Conservation (phyloP, 768 basidiomycete species). For the Suillus americanus region DNA sequence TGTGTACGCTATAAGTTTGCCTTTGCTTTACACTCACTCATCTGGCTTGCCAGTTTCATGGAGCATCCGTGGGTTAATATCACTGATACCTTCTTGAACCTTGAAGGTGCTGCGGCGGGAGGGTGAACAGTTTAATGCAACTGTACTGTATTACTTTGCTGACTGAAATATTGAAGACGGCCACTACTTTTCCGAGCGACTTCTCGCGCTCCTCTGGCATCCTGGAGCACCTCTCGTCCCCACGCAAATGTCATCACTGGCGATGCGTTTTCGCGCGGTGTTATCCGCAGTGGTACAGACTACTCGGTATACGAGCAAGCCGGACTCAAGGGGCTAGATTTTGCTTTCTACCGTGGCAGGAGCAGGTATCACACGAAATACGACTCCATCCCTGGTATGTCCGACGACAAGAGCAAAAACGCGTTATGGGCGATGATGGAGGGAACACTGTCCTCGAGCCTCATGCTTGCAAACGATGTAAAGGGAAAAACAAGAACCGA, state of each 20-base stretch:
- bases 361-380: conserved; percentile 77
- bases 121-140: conserved; percentile 45
- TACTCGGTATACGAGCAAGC: conserved; percentile 61
- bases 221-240: conserved; percentile 50
- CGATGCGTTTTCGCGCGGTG: conserved; percentile 65
- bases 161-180: conserved; percentile 42
- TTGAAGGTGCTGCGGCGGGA: conserved; percentile 80
- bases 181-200: conserved; percentile 77
- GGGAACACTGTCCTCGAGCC: conserved; percentile 52
- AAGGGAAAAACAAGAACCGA: conserved; percentile 15
- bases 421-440: conserved; percentile 84
- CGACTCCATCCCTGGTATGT: conserved; percentile 62
- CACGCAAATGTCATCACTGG: conserved; percentile 70
- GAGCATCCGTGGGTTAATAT: conserved; percentile 74
- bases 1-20: conserved; percentile 40
- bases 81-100: conserved; percentile 69
- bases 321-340: conserved; percentile 69
- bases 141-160: not conserved
- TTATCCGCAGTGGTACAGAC: conserved; percentile 72
- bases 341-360: conserved; percentile 76
- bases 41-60: conserved; percentile 48
- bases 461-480: conserved; percentile 47
- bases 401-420: conserved; percentile 42
- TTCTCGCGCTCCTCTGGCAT: conserved; percentile 51
- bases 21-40: not conserved